These are phyloP conservation scores for Gymnopilus junonius DNA, from an alignment of 768 basidiomycete genomes.

Conservation along the genomic window DNA sequence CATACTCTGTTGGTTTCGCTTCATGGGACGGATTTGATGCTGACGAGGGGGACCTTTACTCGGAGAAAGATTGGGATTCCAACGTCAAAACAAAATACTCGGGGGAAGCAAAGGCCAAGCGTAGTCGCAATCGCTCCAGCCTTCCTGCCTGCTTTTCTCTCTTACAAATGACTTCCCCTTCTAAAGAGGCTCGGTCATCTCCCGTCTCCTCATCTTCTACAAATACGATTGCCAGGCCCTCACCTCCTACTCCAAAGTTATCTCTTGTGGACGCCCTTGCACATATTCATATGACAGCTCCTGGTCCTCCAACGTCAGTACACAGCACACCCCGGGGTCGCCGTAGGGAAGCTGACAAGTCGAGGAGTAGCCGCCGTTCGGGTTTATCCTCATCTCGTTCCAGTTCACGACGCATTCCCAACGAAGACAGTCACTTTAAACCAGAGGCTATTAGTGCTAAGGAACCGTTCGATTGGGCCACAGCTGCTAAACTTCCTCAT, in stretches of 20 bases:
- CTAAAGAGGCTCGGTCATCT: slow-evolving; percentile 38
- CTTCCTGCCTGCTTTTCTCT: slow-evolving; percentile 80
- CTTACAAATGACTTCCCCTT: slow-evolving; percentile 54
- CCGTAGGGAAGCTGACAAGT: slow-evolving; percentile 42
- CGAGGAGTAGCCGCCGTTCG: slow-evolving; percentile 34
- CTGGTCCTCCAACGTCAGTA: slow-evolving; percentile 28
- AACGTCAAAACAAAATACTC: slow-evolving; percentile 25
- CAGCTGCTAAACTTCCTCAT: slow-evolving; percentile 43
- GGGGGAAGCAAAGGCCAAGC: slow-evolving; percentile 44
- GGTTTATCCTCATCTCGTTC: slow-evolving; percentile 46
- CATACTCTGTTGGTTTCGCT: slow-evolving; percentile 42
- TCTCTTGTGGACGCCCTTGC: slow-evolving; percentile 35
- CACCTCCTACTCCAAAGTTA: slow-evolving; percentile 67
- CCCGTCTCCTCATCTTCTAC: slow-evolving; percentile 53
- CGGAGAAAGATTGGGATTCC: slow-evolving; percentile 28
- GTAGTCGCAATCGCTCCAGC: slow-evolving; percentile 68
- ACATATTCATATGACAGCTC: slow-evolving; percentile 23
- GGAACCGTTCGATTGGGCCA: slow-evolving; percentile 12
- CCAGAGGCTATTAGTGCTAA: background rate
- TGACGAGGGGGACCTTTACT: slow-evolving; percentile 32
- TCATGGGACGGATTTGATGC: slow-evolving; percentile 41
- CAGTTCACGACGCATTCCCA: slow-evolving; percentile 35
- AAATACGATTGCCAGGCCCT: slow-evolving; percentile 50
- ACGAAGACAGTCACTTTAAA: slow-evolving; percentile 5
- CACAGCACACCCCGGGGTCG: slow-evolving; percentile 59